Conservation (phyloP, 2,329 filamentous ascomycete genomes). For the Hirsutella thompsonii region DNA sequence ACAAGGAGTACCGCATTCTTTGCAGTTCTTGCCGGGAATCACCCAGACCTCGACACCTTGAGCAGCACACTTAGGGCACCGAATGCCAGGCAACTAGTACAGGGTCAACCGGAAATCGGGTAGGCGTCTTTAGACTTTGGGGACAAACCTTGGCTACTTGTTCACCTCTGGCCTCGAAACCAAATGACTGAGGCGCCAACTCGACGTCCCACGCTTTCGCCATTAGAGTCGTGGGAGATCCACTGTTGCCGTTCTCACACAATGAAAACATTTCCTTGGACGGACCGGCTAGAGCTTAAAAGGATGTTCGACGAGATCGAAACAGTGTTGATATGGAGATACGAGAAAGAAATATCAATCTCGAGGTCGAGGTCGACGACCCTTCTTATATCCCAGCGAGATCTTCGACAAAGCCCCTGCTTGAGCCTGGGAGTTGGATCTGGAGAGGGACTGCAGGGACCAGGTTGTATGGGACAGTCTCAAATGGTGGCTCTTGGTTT, state of each 20-base stretch:
- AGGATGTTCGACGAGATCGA: no score
- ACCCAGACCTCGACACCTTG: conserved; percentile 42
- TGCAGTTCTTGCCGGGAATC: conserved; percentile 37
- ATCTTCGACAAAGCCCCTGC: no score
- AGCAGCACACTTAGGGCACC: conserved; percentile 36
- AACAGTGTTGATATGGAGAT: no score
- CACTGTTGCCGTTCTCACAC: neutral
- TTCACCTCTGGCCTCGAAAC: neutral
- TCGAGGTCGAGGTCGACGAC: no score
- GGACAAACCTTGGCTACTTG: conserved; percentile 1
- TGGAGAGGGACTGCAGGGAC: neutral
- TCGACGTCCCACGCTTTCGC: neutral
- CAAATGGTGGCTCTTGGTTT: neutral
- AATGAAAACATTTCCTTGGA: neutral
- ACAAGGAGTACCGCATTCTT: conserved; percentile 35
- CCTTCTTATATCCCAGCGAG: no score
- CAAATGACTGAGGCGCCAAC: neutral
- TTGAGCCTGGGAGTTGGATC: no score
- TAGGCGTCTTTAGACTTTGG: neutral
- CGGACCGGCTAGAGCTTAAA: neutral
- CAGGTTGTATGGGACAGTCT: neutral
- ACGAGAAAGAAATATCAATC: no score
- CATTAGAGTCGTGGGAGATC: neutral
- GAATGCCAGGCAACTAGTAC: conserved; percentile 31
- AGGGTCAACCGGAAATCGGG: conserved; percentile 2